Evolutionary conservation across 768 basidiomycete genomes (phyloP), one percentile per base, ranked within the genome.

Genomic region (Psilocybe tampanensis): DNA sequence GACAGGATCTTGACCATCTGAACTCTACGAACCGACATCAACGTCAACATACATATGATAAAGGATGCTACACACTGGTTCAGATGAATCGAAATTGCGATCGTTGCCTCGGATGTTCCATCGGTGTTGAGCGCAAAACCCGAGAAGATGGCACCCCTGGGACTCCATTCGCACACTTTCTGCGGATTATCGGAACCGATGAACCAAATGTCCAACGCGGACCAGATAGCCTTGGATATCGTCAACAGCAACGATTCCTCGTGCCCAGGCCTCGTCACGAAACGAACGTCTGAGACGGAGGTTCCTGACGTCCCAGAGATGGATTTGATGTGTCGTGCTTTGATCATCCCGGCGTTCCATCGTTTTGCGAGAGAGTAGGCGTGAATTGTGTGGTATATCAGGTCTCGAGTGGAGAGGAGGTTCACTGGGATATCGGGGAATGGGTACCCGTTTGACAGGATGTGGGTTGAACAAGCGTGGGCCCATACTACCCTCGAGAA

Each of bases 151-250:
- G 76, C 80, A 15, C 80, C 80, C 50, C 78, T 76, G 0, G 77
- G 80, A 23, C 76, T 78, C 86, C 88, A 88, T 48, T 81, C 74
- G 13, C 75, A 78, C 11, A 73, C 57, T 60, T 73, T 78, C 7
- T 61, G 56, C 23, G 68, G 59, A 7, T 45, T 23, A 15, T 69
- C 66, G 8, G 64, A 59, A 24, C 52, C 58, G 21, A 83, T 61
- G 53, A 83, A 76, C 84, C 88, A 87, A 18, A 86, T 62, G 1
- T 76, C 73, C 45, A 89, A 61, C 17, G 75, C 72, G 39, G 83
- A 83, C 88, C 88, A 89, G 48, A 89, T 80, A 6, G 78, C 76
- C 57, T 81, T 81, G 3, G 84, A 84, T 8, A 85, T 75, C 7
- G 82, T 82, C 54, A 86, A 49, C 3, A 89, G 51, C 67, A 81